phyloP scores from a whole-genome alignment of 1,284 basidiomycete genomes.

The Gomphus bonarii region DNA sequence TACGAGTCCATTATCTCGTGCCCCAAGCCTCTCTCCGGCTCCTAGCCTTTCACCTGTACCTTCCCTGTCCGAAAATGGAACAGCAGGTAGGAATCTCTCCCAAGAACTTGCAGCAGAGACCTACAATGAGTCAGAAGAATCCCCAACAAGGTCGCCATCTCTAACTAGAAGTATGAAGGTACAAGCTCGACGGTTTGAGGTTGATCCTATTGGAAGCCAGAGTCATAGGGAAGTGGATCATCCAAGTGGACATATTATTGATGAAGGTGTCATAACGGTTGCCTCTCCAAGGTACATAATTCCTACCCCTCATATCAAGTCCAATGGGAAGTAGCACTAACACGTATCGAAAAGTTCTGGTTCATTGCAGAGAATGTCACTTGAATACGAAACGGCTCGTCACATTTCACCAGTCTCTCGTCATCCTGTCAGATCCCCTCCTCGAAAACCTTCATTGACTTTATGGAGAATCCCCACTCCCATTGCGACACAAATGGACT shows the following conservation, averaged over 20 bases:
- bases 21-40: background rate
- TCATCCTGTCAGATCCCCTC: background rate
- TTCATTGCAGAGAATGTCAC: background rate
- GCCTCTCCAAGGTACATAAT: background rate
- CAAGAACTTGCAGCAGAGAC: background rate
- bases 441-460: background rate
- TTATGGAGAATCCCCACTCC: background rate
- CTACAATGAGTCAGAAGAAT: background rate
- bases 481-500: background rate
- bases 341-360: background rate
- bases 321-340: background rate
- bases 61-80: background rate
- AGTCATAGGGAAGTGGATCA: background rate
- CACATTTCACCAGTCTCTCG: background rate
- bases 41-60: slow-evolving; percentile 4
- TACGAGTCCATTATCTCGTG: slow-evolving; percentile 2
- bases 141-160: slow-evolving; percentile 3
- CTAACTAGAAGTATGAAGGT: background rate
- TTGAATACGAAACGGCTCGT: background rate
- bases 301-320: background rate
- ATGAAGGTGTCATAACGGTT: background rate
- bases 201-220: background rate
- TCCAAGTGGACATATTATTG: background rate
- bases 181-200: background rate
- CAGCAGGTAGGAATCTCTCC: background rate